Percentiles rank a stretch among this genome's conserved stretches.
phyloP scores from a whole-genome alignment of 441 rosid genomes.

The Bruguiera hainesii region DNA sequence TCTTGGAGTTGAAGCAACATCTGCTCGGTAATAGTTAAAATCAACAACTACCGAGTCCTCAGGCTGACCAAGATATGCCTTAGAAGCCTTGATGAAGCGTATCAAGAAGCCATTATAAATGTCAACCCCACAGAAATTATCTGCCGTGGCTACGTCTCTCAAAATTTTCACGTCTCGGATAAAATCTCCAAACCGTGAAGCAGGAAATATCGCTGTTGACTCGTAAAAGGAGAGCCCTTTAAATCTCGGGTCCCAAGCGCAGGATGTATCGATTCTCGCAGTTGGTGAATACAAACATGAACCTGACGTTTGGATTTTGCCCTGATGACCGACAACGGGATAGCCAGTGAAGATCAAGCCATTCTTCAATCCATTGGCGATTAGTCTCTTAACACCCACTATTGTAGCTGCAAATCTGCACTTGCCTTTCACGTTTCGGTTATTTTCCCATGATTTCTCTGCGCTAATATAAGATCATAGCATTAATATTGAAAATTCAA shows the following conservation, averaged over 20 bases:
- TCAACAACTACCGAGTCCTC: slow-evolving; percentile 79
- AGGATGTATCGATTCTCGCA: slow-evolving; percentile 38
- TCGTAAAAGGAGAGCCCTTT: slow-evolving; percentile 74
- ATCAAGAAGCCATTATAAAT: slow-evolving; percentile 64
- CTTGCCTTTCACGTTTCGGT: slow-evolving; percentile 47
- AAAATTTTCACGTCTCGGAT: slow-evolving; percentile 54
- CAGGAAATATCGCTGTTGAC: slow-evolving; percentile 61
- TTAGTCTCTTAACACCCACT: slow-evolving; percentile 55
- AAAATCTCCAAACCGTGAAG: slow-evolving; percentile 46
- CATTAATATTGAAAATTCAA: not conserved
- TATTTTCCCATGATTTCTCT: slow-evolving; percentile 61
- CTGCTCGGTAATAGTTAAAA: slow-evolving; percentile 70
- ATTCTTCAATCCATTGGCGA: slow-evolving; percentile 70
- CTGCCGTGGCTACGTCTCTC: slow-evolving; percentile 47
- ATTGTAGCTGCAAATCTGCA: slow-evolving; percentile 50
- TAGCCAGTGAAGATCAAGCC: slow-evolving; percentile 59
- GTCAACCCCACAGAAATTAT: slow-evolving; percentile 63
- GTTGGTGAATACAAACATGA: slow-evolving; percentile 68
- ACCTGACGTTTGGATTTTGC: slow-evolving; percentile 74
- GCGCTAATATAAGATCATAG: slow-evolving; percentile 14
- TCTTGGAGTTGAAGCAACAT: slow-evolving; percentile 56
- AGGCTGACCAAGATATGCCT: slow-evolving; percentile 67
- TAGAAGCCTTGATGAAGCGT: slow-evolving; percentile 74
- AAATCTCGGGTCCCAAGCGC: slow-evolving; percentile 83
- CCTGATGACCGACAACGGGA: slow-evolving; percentile 78